Evolutionary conservation across 2,329 filamentous ascomycete species (phyloP).

Genomic region (Penicillium sp.): DNA sequence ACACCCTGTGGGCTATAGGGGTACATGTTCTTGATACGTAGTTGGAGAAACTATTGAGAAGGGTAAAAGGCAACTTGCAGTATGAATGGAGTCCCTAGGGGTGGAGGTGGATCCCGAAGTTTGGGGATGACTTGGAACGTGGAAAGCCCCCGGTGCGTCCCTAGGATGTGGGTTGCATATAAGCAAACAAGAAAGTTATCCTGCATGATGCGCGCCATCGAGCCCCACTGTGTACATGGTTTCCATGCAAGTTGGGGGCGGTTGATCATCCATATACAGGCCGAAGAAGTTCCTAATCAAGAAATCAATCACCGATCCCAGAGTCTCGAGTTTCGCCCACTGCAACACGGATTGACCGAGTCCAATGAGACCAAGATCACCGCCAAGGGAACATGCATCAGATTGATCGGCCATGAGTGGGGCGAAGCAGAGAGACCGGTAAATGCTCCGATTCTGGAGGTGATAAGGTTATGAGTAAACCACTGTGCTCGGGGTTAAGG

Average conservation of each 20-base stretch:
- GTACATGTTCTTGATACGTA: neutral
- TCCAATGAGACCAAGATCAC: constrained; percentile 7
- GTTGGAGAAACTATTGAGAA: neutral
- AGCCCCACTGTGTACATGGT: neutral
- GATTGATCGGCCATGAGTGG: constrained; percentile 25
- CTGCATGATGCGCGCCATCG: constrained; percentile 20
- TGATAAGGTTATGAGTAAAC: constrained; percentile 8
- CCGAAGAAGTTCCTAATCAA: neutral
- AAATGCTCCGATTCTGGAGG: constrained; percentile 15
- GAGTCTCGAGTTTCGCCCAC: neutral
- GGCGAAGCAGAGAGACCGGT: constrained; percentile 14
- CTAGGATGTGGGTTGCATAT: neutral
- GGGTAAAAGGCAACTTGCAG: neutral
- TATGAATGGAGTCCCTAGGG: too few species aligned
- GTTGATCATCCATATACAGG: neutral
- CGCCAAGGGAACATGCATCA: constrained; percentile 24
- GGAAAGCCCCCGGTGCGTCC: constrained; percentile 4
- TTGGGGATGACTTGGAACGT: constrained; percentile 4
- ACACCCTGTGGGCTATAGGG: neutral
- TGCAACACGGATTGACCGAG: neutral
- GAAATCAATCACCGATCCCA: neutral
- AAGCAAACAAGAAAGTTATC: constrained; percentile 21
- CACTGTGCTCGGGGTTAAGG: neutral
- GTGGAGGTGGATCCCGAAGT: neutral
- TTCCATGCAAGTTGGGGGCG: neutral